Conservation (phyloP, 75 land plant species). For the Picea glauca region DNA sequence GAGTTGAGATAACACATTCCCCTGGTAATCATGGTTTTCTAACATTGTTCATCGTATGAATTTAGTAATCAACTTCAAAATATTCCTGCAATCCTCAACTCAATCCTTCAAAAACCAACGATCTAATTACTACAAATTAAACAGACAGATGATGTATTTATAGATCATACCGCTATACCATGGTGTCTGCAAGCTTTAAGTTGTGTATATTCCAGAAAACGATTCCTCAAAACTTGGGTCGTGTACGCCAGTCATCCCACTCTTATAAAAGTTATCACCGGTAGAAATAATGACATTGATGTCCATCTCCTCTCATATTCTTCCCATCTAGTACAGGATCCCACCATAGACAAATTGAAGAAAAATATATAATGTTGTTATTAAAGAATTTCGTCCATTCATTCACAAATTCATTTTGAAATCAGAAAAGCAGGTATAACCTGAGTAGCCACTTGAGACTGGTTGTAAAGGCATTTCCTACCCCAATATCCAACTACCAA, state of each 20-base stretch:
- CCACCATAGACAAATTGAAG: too few species aligned
- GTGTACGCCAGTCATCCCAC: conserved; percentile 28
- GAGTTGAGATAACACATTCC: conserved; percentile 32
- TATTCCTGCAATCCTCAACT: too few species aligned
- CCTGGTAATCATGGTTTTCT: conserved; percentile 40
- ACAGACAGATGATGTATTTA: neutral
- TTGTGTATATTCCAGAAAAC: conserved; percentile 38
- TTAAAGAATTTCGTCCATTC: too few species aligned
- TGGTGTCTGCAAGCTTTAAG: conserved; percentile 34
- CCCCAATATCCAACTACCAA: conserved; percentile 49
- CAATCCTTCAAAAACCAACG: too few species aligned
- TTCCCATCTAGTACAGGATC: conserved; percentile 27
- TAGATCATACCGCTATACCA: conserved; percentile 34
- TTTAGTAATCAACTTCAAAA: neutral
- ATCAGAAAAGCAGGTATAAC: neutral
- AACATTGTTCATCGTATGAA: conserved; percentile 14
- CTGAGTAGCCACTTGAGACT: conserved; percentile 41
- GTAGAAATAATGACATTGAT: conserved; percentile 33
- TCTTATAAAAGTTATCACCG: conserved; percentile 49
- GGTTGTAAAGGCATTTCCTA: conserved; percentile 33
- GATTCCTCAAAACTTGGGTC: conserved; percentile 31
- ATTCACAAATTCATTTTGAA: too few species aligned
- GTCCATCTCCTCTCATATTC: conserved; percentile 21
- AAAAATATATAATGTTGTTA: too few species aligned
- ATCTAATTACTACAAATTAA: too few species aligned